Conservation (phyloP, 2,329 filamentous ascomycete genomes). For the Endothia cerciana region DNA sequence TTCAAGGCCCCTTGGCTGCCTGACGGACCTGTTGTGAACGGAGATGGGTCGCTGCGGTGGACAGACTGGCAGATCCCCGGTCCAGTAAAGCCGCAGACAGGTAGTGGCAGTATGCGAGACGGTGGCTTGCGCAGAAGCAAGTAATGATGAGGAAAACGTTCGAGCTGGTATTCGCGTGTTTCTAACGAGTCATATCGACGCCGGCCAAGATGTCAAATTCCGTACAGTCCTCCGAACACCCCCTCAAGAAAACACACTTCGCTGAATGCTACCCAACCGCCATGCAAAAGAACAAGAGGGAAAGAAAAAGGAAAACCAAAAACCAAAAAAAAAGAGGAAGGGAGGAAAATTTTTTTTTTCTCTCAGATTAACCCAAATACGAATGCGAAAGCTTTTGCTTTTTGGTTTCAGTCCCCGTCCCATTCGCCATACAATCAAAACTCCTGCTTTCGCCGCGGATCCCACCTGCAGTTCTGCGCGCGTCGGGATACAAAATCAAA, state of each 20-base stretch:
- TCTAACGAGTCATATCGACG: no score
- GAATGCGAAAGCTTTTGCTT: background rate
- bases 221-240: background rate
- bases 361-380: background rate
- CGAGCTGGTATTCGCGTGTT: no score
- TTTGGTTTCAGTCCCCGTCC: background rate
- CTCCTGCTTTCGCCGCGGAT: background rate
- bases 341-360: no score
- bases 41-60: no score
- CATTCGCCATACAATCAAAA: conserved; percentile 3
- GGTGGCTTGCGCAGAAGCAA: no score
- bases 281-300: conserved; percentile 4
- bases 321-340: background rate
- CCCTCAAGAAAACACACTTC: background rate
- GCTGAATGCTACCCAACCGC: conserved; percentile 16
- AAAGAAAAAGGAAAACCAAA: background rate
- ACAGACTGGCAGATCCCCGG: no score
- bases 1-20: no score
- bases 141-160: no score
- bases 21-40: background rate
- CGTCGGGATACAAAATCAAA: conserved; percentile 5
- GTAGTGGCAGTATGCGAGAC: no score
- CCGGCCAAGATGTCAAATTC: background rate
- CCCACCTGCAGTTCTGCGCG: background rate
- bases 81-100: no score